Conservation (phyloP, 352 stramenopile species). For the Phytophthora constricta region DNA sequence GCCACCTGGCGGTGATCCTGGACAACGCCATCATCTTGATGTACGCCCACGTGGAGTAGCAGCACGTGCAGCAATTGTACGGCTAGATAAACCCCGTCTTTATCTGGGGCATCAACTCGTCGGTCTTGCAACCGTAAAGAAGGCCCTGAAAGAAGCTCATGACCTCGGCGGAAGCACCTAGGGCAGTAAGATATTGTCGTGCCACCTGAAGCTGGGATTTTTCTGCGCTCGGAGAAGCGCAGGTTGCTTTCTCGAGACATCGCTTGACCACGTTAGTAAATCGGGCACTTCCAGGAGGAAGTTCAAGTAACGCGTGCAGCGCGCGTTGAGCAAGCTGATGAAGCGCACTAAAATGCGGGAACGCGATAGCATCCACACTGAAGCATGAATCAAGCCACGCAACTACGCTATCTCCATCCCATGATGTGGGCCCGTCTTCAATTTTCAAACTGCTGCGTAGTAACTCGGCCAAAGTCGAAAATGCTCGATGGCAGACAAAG, state of each 20-base stretch:
- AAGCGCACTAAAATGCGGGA: conserved; percentile 53
- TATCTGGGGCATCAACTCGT: conserved; percentile 15
- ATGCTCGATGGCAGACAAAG: conserved; percentile 36
- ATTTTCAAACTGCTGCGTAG: conserved; percentile 29
- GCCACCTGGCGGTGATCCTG: conserved; percentile 39
- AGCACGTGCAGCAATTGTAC: conserved; percentile 52
- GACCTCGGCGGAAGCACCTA: conserved; percentile 30
- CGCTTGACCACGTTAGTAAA: conserved; percentile 29
- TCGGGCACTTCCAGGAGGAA: conserved; percentile 21
- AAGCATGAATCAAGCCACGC: conserved; percentile 76
- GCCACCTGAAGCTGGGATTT: conserved; percentile 19
- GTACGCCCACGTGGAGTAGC: conserved; percentile 58
- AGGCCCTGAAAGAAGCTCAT: conserved; percentile 29
- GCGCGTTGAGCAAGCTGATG: conserved; percentile 47
- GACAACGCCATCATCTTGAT: conserved; percentile 36
- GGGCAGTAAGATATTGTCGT: conserved; percentile 33
- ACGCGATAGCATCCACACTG: conserved; percentile 35
- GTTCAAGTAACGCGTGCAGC: conserved; percentile 38
- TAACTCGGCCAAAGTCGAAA: conserved; percentile 34
- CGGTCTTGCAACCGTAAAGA: conserved; percentile 37
- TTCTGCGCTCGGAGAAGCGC: conserved; percentile 13
- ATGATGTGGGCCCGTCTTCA: conserved; percentile 9
- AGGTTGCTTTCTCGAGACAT: conserved; percentile 35
- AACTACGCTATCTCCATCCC: conserved; percentile 23
- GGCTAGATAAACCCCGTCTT: conserved; percentile 32